phyloP scores from a whole-genome alignment of 768 basidiomycete species.

The Cystofilobasidium ferigula region DNA sequence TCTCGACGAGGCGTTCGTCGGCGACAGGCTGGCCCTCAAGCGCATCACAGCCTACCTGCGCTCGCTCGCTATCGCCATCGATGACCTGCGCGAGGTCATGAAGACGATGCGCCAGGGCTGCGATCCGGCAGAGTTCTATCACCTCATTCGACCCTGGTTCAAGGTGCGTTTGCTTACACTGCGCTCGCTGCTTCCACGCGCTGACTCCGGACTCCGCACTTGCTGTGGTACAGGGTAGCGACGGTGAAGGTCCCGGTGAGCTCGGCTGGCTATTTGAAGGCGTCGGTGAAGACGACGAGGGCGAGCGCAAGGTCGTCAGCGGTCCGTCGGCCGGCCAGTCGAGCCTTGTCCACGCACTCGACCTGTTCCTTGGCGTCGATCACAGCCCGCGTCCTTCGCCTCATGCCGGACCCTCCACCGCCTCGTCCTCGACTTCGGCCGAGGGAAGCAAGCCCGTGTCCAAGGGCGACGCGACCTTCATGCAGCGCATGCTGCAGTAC shows the following conservation, averaged over 20 bases:
- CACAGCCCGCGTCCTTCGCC: slow-evolving; percentile 42
- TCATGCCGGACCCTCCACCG: slow-evolving; percentile 1
- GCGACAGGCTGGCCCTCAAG: slow-evolving; percentile 53
- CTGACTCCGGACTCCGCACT: background rate
- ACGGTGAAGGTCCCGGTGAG: slow-evolving; percentile 41
- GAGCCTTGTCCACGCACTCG: slow-evolving; percentile 70
- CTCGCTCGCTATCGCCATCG: slow-evolving; percentile 54
- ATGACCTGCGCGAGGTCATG: slow-evolving; percentile 53
- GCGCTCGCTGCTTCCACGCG: no score
- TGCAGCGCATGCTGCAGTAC: slow-evolving; percentile 78
- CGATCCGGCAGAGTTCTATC: slow-evolving; percentile 70
- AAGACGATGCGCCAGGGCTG: slow-evolving; percentile 57
- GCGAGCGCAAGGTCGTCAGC: slow-evolving; percentile 40
- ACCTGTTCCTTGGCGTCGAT: slow-evolving; percentile 61
- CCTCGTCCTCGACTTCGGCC: background rate
- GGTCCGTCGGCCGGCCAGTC: slow-evolving; percentile 94
- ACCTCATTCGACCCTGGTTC: slow-evolving; percentile 84
- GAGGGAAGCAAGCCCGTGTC: slow-evolving; percentile 16
- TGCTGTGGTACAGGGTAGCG: slow-evolving; percentile 48
- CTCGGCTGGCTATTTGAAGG: slow-evolving; percentile 57
- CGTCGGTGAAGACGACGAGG: slow-evolving; percentile 40
- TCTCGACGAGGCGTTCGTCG: slow-evolving; percentile 81
- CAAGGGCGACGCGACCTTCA: slow-evolving; percentile 45
- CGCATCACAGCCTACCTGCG: slow-evolving; percentile 58
- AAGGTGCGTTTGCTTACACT: slow-evolving; percentile 34